phyloP scores from a whole-genome alignment of 2,329 filamentous ascomycete genomes.

The Pseudonectria buxi region DNA sequence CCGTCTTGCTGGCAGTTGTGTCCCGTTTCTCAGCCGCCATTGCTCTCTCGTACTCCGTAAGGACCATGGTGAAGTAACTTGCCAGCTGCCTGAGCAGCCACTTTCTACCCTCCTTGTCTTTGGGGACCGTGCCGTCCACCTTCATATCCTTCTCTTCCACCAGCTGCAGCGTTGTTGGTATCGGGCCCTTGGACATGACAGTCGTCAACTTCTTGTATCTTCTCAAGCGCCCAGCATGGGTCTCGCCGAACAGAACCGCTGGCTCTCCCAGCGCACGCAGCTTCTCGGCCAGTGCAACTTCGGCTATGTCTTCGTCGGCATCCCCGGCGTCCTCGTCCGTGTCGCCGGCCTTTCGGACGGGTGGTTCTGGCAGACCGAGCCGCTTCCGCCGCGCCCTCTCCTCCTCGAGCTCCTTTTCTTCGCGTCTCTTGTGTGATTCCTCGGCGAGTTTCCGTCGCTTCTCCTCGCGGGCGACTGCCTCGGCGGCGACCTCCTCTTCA shows the following conservation, averaged over 20 bases:
- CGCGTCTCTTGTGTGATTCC: constrained; percentile 61
- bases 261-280: constrained; percentile 70
- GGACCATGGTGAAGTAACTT: constrained; percentile 94
- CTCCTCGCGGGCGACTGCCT: constrained; percentile 65
- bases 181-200: constrained; percentile 66
- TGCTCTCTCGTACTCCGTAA: constrained; percentile 77
- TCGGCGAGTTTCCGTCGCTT: constrained; percentile 77
- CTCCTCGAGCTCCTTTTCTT: constrained; percentile 67
- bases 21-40: constrained; percentile 58
- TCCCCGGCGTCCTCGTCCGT: constrained; percentile 38
- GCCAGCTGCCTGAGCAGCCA: constrained; percentile 83
- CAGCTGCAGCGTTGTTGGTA: constrained; percentile 74
- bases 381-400: constrained; percentile 68
- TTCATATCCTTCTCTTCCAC: constrained; percentile 88
- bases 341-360: constrained; percentile 33
- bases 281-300: constrained; percentile 61
- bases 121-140: constrained; percentile 56
- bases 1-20: constrained; percentile 73
- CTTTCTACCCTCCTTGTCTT: constrained; percentile 56
- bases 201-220: constrained; percentile 62
- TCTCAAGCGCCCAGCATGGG: constrained; percentile 58
- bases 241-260: constrained; percentile 72
- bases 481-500: constrained; percentile 75
- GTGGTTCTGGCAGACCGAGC: constrained; percentile 71
- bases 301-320: constrained; percentile 55